Evolutionary conservation across 75 land plant species (phyloP).

Genomic region (Selaginella tamariscina): DNA sequence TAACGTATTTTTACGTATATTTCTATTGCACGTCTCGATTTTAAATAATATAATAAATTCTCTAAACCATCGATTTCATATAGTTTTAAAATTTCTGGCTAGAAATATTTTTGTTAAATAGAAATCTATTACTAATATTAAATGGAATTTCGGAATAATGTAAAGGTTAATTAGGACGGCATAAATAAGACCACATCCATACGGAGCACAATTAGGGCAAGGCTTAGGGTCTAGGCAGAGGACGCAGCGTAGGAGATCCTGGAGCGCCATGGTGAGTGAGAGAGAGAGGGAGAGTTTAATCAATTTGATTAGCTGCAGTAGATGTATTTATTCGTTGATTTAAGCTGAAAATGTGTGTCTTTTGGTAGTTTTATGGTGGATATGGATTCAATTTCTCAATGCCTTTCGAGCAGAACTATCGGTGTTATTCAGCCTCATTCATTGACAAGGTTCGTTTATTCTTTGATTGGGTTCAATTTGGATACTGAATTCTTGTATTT

Average conservation of each 20-base stretch:
- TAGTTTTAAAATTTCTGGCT: background rate
- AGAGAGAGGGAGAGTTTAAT: too few relatives aligned
- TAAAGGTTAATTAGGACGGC: background rate
- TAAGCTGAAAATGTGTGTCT: constrained; percentile 9
- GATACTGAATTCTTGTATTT: constrained; percentile 4
- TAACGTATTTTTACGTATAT: too few relatives aligned
- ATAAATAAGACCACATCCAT: background rate
- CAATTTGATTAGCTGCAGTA: too few relatives aligned
- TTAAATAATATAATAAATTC: too few relatives aligned
- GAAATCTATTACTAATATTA: background rate
- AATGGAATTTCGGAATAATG: background rate
- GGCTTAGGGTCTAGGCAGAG: background rate
- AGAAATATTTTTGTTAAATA: background rate
- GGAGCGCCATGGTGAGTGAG: background rate
- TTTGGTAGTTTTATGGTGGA: constrained; percentile 56
- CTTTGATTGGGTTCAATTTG: constrained; percentile 6
- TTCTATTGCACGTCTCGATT: too few relatives aligned
- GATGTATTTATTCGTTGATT: background rate
- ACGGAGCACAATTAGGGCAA: background rate
- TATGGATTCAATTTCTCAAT: constrained; percentile 41
- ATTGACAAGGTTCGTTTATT: constrained; percentile 51
- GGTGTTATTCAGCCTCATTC: constrained; percentile 62
- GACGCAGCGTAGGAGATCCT: background rate
- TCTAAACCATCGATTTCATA: too few relatives aligned
- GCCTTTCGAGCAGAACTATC: constrained; percentile 69